Base-by-base conservation (phyloP, 164 flowering plant genomes). In the Liriodendron chinense region DNA sequence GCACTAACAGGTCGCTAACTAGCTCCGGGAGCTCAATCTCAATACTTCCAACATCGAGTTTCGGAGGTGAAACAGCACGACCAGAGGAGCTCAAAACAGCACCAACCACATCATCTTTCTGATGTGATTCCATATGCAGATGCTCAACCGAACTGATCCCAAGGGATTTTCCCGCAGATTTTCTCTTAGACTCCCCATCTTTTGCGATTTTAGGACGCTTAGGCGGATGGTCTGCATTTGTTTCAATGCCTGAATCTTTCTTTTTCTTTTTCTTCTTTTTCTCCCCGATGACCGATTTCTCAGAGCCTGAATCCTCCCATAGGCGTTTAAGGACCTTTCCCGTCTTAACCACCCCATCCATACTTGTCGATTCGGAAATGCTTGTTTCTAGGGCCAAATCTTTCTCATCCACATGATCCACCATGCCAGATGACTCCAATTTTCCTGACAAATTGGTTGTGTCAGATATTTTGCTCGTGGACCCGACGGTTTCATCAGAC, bases 1-100 rank as follows among this genome's bases (percentile, higher is more conserved):
- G 91, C 43, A 76, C 82, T 21, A 83, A 83, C 76, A 96, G 83
- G 76, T 90, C 92, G 65, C 61, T 74, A 75, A 96, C 76, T 12
- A 96, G 73, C 23, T 90, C 83, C 2, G 85, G 85, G 71, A 92
- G 77, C 7, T 85, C 89, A 10, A 84, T 61, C 25, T 82, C 84
- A 22, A 34, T 23, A 73, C 75, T 73, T 62, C 72, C 84, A 16
- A 67, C 22, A 50, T 76, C 83, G 63, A 62, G 70, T 18, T 43
- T 64, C 10, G 82, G 70, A 12, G 12, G 63, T 5, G 67, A 57
- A 56, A 67, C 78, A 7, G 59, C 43, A 65, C 77, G 74, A 47
- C 66, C 72, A 65, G 79, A 50, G 2, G 72, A 56, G 21, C 71
- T 67, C 20, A 16, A 23, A 18, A 74, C 53, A 71, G 61, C 65